These are phyloP conservation scores for Teratosphaeria destructans DNA, from an alignment of 2,329 filamentous ascomycete genomes.

Conservation along the genomic window DNA sequence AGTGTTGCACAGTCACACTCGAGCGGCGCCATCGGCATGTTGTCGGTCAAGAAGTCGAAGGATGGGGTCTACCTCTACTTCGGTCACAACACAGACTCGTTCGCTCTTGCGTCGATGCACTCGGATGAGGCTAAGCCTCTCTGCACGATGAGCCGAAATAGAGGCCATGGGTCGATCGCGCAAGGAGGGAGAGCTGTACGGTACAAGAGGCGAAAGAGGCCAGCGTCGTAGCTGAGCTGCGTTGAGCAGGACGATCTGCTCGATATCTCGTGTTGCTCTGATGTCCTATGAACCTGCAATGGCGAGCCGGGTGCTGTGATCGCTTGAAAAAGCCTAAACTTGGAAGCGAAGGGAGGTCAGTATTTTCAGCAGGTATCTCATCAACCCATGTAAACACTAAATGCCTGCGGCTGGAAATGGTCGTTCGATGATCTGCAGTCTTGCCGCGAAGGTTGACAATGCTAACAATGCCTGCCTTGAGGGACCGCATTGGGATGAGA, in stretches of 20 bases:
- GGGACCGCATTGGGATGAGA: no score
- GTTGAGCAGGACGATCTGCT: not conserved
- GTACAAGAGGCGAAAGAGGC: not conserved
- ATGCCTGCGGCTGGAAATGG: no score
- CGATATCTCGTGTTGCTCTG: not conserved
- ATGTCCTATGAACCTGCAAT: not conserved
- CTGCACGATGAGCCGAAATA: conserved; percentile 79
- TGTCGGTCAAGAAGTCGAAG: conserved; percentile 75
- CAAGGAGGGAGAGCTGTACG: conserved; percentile 14
- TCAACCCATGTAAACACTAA: not conserved
- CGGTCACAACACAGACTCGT: conserved; percentile 88
- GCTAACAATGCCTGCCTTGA: no score
- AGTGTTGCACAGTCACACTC: conserved; percentile 72
- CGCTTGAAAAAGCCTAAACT: not conserved
- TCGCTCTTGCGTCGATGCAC: conserved; percentile 78
- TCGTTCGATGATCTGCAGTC: no score
- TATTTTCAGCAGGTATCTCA: not conserved
- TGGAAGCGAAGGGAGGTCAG: not conserved
- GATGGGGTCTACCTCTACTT: conserved; percentile 78
- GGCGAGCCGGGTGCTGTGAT: not conserved
- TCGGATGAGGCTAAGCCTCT: conserved; percentile 62
- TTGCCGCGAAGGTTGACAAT: no score
- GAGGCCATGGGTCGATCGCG: conserved; percentile 36
- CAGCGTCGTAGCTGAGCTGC: not conserved
- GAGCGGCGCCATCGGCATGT: conserved; percentile 78